Base-by-base conservation (phyloP, 2,329 filamentous ascomycete species). In the Sarocladium oryzae region DNA sequence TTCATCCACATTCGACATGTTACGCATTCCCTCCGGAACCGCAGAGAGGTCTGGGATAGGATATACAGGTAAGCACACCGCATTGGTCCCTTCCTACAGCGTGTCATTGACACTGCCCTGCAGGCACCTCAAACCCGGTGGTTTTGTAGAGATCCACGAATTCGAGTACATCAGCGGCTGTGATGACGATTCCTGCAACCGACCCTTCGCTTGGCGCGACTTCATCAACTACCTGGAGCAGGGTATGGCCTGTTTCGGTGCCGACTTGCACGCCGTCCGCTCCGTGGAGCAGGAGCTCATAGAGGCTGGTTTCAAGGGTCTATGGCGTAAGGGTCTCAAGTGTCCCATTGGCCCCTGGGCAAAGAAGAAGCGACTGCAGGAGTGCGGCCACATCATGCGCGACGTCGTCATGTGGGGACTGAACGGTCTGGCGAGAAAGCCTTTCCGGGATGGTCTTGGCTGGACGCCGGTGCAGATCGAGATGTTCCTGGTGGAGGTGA, bases 41-140 rank as follows among this genome's bases (percentile, higher is more conserved):
- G 69, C 2, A 52, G 60, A 9, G 56, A 68, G 16, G 61, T 78
- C 21, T 64, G 76, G 60, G 60, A 69, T 15, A 65, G 73, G 15
- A 68, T 70, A 49, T 70, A 68, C 59, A 67, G 63, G 73, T 75
- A 60, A 45, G 70, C n/a, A n/a, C 20, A 32, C 5, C 4, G 6
- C 23, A 30, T 30, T 7, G 16, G 32, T 52, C 56, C 20, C 53
- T 40, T 16, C n/a, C 7, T 33, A 23, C 41, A 20, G 23, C n/a
- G 15, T 21, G n/a, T 40, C 21, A 37, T n/a, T 23, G 36, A 24
- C 21, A n/a, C 46, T 16, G 16, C 13, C 35, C 3, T 2, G 13
- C 37, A 76, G 74, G 50, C 74, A 78, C 56, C 62, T 77, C 8
- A 76, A 77, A 53, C 75, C 76, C 1, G 75, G 75, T 26, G 76